A percentile compares a stretch with the other conserved stretches of the same genome.
Conservation (phyloP, 768 basidiomycete genomes). For the Amanita phalloides region DNA sequence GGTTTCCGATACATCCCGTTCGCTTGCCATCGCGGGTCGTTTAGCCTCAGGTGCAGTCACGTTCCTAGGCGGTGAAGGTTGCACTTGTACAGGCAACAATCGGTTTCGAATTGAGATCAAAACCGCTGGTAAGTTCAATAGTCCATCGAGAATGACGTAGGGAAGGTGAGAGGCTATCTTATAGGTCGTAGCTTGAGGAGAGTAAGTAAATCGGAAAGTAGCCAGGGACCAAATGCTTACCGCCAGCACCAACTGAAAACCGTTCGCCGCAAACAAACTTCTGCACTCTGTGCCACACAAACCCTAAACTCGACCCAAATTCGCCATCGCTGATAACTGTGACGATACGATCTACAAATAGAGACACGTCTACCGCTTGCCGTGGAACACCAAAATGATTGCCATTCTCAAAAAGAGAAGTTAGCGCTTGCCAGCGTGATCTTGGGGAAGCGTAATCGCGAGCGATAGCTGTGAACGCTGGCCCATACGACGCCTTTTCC, state of each 20-base stretch:
- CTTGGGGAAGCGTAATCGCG: constrained; percentile 18
- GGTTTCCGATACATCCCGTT: constrained; percentile 10
- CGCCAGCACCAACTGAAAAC: constrained; percentile 71
- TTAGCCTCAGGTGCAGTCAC: constrained; percentile 14
- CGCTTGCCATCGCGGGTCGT: constrained; percentile 6
- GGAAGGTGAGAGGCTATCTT: constrained; percentile 63
- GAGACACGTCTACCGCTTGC: constrained; percentile 42
- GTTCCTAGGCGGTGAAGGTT: constrained; percentile 26
- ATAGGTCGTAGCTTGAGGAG: constrained; percentile 53
- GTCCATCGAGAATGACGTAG: constrained; percentile 44
- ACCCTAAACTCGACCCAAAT: constrained; percentile 29
- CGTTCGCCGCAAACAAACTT: constrained; percentile 59
- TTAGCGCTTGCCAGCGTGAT: constrained; percentile 19
- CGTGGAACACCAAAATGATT: constrained; percentile 31
- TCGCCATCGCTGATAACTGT: constrained; percentile 50
- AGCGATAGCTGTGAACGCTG: constrained; percentile 47
- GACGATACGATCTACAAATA: constrained; percentile 50
- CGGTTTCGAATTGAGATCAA: constrained; percentile 53
- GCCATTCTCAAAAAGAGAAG: constrained; percentile 25
- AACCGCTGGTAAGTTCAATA: constrained; percentile 58
- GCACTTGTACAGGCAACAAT: constrained; percentile 37
- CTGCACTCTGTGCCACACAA: constrained; percentile 35
- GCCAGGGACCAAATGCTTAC: constrained; percentile 26
- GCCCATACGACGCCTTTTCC: constrained; percentile 63
- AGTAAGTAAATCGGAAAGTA: constrained; percentile 2